phyloP scores from a whole-genome alignment of 2,329 filamentous ascomycete species.

The Trichoderma sp. region DNA sequence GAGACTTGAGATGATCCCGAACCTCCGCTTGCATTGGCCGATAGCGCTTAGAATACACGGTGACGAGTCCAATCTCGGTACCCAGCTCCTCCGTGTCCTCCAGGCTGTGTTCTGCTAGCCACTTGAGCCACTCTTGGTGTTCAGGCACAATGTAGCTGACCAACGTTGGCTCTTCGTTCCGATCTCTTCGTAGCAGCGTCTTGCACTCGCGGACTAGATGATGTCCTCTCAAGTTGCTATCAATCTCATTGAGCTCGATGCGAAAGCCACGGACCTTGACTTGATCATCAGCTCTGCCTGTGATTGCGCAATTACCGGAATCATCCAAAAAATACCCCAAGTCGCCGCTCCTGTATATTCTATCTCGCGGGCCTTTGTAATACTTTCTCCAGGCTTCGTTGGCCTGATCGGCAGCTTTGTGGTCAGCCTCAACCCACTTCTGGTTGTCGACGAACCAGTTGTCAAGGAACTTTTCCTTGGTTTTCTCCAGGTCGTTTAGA shows the following conservation, averaged over 20 bases:
- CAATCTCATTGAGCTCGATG: slow-evolving; percentile 93
- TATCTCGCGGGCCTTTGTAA: slow-evolving; percentile 80
- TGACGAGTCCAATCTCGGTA: slow-evolving; percentile 46
- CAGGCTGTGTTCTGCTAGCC: slow-evolving; percentile 53
- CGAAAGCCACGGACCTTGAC: slow-evolving; percentile 96
- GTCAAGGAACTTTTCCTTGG: slow-evolving; percentile 72
- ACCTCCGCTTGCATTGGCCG: slow-evolving; percentile 51
- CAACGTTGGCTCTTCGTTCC: slow-evolving; percentile 69
- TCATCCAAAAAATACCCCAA: slow-evolving; percentile 70
- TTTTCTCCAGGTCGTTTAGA: slow-evolving; percentile 60
- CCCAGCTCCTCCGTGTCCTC: slow-evolving; percentile 59
- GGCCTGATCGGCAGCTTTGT: slow-evolving; percentile 44
- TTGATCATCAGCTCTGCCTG: slow-evolving; percentile 81
- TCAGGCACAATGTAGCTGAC: slow-evolving; percentile 90
- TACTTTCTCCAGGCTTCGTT: slow-evolving; percentile 73
- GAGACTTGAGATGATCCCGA: slow-evolving; percentile 68
- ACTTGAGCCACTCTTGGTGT: slow-evolving; percentile 65
- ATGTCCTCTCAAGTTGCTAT: slow-evolving; percentile 75
- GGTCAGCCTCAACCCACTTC: slow-evolving; percentile 66
- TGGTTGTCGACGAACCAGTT: slow-evolving; percentile 85
- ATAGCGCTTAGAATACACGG: slow-evolving; percentile 49
- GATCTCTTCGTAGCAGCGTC: slow-evolving; percentile 65
- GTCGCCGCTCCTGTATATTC: slow-evolving; percentile 86
- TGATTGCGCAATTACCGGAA: slow-evolving; percentile 69
- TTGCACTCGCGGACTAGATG: slow-evolving; percentile 79